These are phyloP conservation scores for Dillenia suffruticosa DNA, from an alignment of 164 flowering plant species.

Conservation along the genomic window DNA sequence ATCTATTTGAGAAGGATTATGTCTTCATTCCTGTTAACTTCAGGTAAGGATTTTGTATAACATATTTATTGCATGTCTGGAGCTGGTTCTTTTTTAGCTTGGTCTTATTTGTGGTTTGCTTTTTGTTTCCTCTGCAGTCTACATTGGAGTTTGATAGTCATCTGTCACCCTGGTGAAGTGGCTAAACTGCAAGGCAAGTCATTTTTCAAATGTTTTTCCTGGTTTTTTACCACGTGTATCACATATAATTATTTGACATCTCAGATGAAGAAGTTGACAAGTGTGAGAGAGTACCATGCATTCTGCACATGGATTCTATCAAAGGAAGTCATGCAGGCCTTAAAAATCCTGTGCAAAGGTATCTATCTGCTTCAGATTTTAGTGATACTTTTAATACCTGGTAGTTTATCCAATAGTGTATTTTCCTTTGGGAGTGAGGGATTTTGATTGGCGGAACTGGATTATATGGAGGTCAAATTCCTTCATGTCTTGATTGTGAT, in stretches of 20 bases:
- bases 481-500: no score
- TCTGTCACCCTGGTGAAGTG: constrained; percentile 92
- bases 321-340: constrained; percentile 84
- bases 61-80: constrained; percentile 2
- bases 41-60: constrained; percentile 48
- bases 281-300: constrained; percentile 68
- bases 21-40: constrained; percentile 89
- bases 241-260: constrained; percentile 2
- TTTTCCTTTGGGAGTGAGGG: no score
- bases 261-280: constrained; percentile 48
- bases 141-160: constrained; percentile 92
- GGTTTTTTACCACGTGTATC: constrained; percentile 3
- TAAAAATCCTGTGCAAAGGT: constrained; percentile 88
- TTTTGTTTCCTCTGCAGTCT: constrained; percentile 40
- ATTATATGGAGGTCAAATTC: no score
- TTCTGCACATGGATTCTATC: constrained; percentile 95
- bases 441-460: no score
- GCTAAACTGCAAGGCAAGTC: constrained; percentile 49
- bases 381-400: no score
- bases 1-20: constrained; percentile 86
- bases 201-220: neutral
- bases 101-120: constrained; percentile 10
- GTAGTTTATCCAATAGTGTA: no score
- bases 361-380: constrained; percentile 3
- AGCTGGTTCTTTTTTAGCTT: constrained; percentile 1